A percentile compares a stretch with the other conserved stretches of the same genome.
Evolutionary conservation across 2,329 filamentous ascomycete species (phyloP).

Genomic region (Pseudogymnoascus pannorum): DNA sequence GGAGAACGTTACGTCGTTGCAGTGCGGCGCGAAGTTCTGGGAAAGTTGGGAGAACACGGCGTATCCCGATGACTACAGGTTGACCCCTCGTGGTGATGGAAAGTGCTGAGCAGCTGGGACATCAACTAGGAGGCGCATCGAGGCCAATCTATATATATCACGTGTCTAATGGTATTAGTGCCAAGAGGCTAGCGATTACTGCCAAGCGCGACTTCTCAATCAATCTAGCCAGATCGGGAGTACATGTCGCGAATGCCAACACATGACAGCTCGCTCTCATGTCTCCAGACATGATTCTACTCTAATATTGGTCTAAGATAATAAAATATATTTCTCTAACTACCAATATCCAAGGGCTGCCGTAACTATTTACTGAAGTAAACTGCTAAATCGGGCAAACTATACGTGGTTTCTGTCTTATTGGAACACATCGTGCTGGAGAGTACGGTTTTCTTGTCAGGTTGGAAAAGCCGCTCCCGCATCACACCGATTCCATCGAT

Average conservation of each 20-base stretch:
- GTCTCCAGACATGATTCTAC: background rate
- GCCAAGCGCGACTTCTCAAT: background rate
- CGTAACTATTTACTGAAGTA: background rate
- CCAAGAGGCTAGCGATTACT: background rate
- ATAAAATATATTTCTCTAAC: too few species aligned
- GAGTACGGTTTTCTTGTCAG: background rate
- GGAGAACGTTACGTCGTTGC: constrained; percentile 33
- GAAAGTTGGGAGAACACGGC: constrained; percentile 26
- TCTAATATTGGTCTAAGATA: background rate
- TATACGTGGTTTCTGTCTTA: background rate
- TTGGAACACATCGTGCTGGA: background rate
- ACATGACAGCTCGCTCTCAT: background rate
- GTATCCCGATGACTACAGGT: constrained; percentile 21
- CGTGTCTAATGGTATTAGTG: background rate
- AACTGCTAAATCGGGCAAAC: background rate
- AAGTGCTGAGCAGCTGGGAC: background rate
- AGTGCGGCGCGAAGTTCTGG: constrained; percentile 21
- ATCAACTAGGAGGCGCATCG: background rate
- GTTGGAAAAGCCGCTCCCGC: background rate
- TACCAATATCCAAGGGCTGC: background rate
- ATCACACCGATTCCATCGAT: background rate
- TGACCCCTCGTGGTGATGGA: background rate
- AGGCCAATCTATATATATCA: background rate
- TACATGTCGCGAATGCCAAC: background rate
- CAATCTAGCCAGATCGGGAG: background rate